phyloP scores from a whole-genome alignment of 2,329 filamentous ascomycete genomes.

The Graphiopsis chlorocephala region DNA sequence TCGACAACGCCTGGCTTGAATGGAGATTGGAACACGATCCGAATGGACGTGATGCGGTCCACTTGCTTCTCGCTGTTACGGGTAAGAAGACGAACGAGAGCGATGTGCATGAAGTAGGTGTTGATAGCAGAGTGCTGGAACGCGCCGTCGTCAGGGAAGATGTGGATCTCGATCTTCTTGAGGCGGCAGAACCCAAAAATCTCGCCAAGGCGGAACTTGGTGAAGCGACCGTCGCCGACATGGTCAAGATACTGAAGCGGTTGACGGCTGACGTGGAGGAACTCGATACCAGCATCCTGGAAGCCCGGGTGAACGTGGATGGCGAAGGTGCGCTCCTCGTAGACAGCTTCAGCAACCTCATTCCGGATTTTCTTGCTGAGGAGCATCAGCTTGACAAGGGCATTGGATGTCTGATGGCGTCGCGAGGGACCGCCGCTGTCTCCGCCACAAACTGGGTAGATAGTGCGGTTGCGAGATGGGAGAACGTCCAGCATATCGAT shows the following conservation, averaged over 20 bases:
- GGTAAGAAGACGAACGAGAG: slow-evolving; percentile 28
- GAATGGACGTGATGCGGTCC: slow-evolving; percentile 25
- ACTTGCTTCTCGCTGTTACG: slow-evolving; percentile 15
- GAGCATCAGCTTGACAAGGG: slow-evolving; percentile 26
- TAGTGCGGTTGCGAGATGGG: slow-evolving; percentile 15
- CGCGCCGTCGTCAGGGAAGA: slow-evolving; percentile 22
- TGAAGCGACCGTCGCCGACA: slow-evolving; percentile 27
- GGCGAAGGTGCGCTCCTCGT: slow-evolving; percentile 31
- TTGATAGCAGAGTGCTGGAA: slow-evolving; percentile 26
- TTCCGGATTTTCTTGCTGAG: slow-evolving; percentile 25
- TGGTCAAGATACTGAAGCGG: slow-evolving; percentile 29
- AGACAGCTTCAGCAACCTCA: slow-evolving; percentile 25
- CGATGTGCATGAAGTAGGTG: slow-evolving; percentile 32
- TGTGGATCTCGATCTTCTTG: slow-evolving; percentile 30
- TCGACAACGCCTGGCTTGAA: slow-evolving; percentile 4
- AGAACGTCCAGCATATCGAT: slow-evolving; percentile 15
- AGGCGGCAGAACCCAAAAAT: slow-evolving; percentile 29
- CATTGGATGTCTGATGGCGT: slow-evolving; percentile 12
- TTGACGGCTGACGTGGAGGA: slow-evolving; percentile 32
- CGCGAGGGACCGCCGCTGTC: slow-evolving; percentile 4
- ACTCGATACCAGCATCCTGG: slow-evolving; percentile 29
- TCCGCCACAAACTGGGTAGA: slow-evolving; percentile 20
- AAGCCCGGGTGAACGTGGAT: slow-evolving; percentile 32
- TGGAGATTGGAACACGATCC: slow-evolving; percentile 23
- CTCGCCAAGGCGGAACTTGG: slow-evolving; percentile 24